Conservation (phyloP, 805 yeast species). For the Schwanniomyces pseudopolymorphus region DNA sequence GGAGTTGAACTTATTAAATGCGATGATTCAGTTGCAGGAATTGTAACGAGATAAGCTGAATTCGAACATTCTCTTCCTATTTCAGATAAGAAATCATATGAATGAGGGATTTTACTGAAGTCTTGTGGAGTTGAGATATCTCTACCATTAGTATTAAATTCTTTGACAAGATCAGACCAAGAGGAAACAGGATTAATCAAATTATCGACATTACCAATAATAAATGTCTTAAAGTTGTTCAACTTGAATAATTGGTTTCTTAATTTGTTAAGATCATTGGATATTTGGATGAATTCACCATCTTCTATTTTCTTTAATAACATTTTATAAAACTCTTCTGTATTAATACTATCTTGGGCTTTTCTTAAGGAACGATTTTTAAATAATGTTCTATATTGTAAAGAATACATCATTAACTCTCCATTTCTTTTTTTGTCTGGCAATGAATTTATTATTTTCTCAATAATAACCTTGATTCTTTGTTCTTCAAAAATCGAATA, state of each 20-base stretch:
- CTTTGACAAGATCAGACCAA: slow-evolving; percentile 47
- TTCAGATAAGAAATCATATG: slow-evolving; percentile 52
- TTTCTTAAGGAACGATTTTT: slow-evolving; percentile 62
- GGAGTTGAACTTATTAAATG: slow-evolving; percentile 59
- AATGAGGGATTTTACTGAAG: slow-evolving; percentile 43
- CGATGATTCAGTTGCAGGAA: slow-evolving; percentile 85
- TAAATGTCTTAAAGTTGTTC: slow-evolving; percentile 62
- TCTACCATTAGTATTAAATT: slow-evolving; percentile 15
- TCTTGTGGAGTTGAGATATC: slow-evolving; percentile 8
- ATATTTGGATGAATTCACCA: slow-evolving; percentile 51
- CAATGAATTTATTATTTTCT: slow-evolving; percentile 56
- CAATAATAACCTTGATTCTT: slow-evolving; percentile 65
- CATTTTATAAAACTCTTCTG: slow-evolving; percentile 55
- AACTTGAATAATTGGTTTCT: slow-evolving; percentile 52
- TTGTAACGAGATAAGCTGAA: slow-evolving; percentile 62
- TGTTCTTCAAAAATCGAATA: slow-evolving; percentile 69
- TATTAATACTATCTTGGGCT: slow-evolving; percentile 62
- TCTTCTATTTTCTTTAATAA: slow-evolving; percentile 48
- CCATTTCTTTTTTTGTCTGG: slow-evolving; percentile 68
- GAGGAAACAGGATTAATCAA: slow-evolving; percentile 55
- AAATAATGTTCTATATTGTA: slow-evolving; percentile 53
- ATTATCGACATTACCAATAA: slow-evolving; percentile 64
- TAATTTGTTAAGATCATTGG: slow-evolving; percentile 50
- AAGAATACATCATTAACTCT: slow-evolving; percentile 60
- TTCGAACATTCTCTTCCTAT: slow-evolving; percentile 53